These are phyloP conservation scores for Xylaria sp. DNA, from an alignment of 2,329 filamentous ascomycete genomes.

Conservation along the genomic window DNA sequence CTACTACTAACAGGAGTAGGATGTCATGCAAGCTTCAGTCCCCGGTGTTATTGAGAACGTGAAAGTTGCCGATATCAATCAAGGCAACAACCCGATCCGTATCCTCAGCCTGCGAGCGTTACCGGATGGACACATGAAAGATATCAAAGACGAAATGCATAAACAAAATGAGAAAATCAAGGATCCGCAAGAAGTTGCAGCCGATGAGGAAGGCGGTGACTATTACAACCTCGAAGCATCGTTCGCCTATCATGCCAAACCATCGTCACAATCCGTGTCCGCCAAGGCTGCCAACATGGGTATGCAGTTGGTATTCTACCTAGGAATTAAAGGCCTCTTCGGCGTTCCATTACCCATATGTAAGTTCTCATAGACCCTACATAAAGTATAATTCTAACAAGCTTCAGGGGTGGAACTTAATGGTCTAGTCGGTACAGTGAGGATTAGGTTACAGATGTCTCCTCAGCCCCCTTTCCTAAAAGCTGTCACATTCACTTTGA, in stretches of 20 bases:
- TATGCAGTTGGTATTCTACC: constrained; percentile 94
- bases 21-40: constrained; percentile 96
- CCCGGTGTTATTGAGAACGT: constrained; percentile 93
- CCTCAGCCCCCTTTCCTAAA: constrained; percentile 94
- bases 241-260: constrained; percentile 89
- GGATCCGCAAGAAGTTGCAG: constrained; percentile 86
- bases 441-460: constrained; percentile 83
- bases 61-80: constrained; percentile 92
- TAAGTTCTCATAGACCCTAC: constrained; percentile 38
- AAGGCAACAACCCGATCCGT: constrained; percentile 89
- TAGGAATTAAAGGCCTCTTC: constrained; percentile 88
- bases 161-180: constrained; percentile 82
- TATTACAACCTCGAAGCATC: constrained; percentile 94
- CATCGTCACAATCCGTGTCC: constrained; percentile 73
- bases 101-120: constrained; percentile 88
- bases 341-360: constrained; percentile 88
- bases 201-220: constrained; percentile 88
- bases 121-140: constrained; percentile 81
- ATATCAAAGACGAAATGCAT: constrained; percentile 83
- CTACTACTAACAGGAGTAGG: constrained; percentile 53
- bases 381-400: constrained; percentile 14
- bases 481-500: constrained; percentile 89
- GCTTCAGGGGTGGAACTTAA: constrained; percentile 78
- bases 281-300: constrained; percentile 95
- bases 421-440: constrained; percentile 87